Percentiles rank a stretch among this genome's conserved stretches.
Conservation (phyloP, 805 yeast species). For the Barnettozyma vustinii region DNA sequence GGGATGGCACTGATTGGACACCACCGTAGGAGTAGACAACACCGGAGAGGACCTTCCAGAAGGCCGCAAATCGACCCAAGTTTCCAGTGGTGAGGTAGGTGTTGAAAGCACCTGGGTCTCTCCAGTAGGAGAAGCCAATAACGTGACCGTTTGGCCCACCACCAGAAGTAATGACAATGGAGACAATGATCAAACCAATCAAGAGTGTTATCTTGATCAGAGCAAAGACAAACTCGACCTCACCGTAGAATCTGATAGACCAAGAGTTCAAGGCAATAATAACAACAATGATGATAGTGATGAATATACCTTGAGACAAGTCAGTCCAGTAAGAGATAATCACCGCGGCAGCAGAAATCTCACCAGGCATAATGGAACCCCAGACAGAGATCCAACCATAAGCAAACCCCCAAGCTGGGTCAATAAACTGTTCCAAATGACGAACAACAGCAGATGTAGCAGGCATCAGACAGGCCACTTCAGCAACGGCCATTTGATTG, state of each 20-base stretch:
- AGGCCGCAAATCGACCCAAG: constrained; percentile 26
- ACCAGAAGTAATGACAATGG: constrained; percentile 52
- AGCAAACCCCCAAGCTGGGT: constrained; percentile 41
- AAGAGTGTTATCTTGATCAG: constrained; percentile 55
- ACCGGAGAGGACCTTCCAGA: constrained; percentile 31
- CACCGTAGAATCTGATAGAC: constrained; percentile 41
- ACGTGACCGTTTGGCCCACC: constrained; percentile 45
- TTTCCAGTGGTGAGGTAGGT: constrained; percentile 15
- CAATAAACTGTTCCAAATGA: constrained; percentile 34
- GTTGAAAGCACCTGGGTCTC: constrained; percentile 13
- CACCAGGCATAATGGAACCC: constrained; percentile 38
- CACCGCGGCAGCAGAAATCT: constrained; percentile 39
- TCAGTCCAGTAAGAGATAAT: constrained; percentile 42
- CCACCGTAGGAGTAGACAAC: constrained; percentile 36
- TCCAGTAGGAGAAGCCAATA: constrained; percentile 33
- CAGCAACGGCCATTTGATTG: constrained; percentile 36
- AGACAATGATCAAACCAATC: constrained; percentile 51
- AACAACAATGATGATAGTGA: constrained; percentile 34
- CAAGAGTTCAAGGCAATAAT: constrained; percentile 32
- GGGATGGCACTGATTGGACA: constrained; percentile 42
- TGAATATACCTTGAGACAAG: constrained; percentile 40
- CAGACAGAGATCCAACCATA: constrained; percentile 40
- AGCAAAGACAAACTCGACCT: constrained; percentile 51
- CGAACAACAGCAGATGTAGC: constrained; percentile 31
- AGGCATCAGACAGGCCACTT: constrained; percentile 33